A percentile compares a stretch with the other conserved stretches of the same genome.
Evolutionary conservation across 2,329 filamentous ascomycete species (phyloP).

Genomic region (Ascochyta rabiei): DNA sequence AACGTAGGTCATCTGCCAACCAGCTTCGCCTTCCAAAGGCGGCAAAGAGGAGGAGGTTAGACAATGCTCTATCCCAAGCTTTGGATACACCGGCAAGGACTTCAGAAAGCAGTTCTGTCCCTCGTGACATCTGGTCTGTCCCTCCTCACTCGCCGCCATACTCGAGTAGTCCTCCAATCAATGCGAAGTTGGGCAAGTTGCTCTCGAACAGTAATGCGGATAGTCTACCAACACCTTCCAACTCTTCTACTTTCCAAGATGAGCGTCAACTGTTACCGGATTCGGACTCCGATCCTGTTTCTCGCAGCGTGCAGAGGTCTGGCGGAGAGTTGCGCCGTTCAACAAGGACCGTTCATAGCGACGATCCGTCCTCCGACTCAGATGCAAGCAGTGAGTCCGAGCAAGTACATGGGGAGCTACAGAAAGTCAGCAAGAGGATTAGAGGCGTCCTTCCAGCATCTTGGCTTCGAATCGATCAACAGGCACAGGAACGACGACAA

Average conservation of each 20-base stretch:
- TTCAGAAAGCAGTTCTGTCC: conserved; percentile 15
- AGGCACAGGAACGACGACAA: conserved; percentile 39
- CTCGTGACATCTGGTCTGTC: conserved; percentile 43
- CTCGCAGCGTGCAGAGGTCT: conserved; percentile 21
- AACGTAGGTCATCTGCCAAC: conserved; percentile 16
- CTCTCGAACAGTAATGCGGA: conserved; percentile 13
- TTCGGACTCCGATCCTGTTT: conserved; percentile 31
- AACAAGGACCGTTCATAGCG: conserved; percentile 24
- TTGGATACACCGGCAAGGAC: conserved; percentile 13
- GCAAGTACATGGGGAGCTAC: conserved; percentile 40
- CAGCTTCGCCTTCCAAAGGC: conserved; percentile 23
- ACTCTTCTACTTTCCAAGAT: conserved; percentile 37
- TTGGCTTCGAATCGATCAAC: conserved; percentile 56
- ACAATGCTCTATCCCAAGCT: conserved; percentile 20
- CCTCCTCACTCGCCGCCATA: conserved; percentile 53
- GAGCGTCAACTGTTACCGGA: conserved; percentile 18
- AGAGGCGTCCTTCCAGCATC: conserved; percentile 58
- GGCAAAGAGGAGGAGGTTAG: conserved; percentile 31
- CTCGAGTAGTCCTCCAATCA: conserved; percentile 38
- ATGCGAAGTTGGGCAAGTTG: conserved; percentile 11
- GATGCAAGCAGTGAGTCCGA: conserved; percentile 37
- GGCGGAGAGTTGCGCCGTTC: conserved; percentile 19
- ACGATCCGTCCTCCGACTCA: conserved; percentile 27
- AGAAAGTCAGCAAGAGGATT: conserved; percentile 50
- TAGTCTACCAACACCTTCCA: conserved; percentile 41